A percentile compares a stretch with the other conserved stretches of the same genome.
Conservation (phyloP, 2,329 filamentous ascomycete species). For the Lasiodiplodia citricola region DNA sequence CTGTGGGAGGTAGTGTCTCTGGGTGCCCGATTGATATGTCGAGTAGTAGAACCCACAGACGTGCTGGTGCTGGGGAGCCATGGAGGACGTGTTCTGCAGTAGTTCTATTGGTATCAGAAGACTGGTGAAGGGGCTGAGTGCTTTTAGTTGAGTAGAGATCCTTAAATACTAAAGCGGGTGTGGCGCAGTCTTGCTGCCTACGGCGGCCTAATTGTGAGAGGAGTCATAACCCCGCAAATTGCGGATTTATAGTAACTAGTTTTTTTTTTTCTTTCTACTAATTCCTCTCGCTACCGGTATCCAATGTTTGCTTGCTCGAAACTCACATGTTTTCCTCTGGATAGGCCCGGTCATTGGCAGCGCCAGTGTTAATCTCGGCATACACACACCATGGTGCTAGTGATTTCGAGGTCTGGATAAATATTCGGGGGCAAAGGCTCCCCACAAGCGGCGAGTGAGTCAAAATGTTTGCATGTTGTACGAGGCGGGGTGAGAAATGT, state of each 20-base stretch:
- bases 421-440: too few relatives aligned
- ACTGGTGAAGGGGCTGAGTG: neutral
- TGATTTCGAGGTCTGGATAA: neutral
- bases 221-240: neutral
- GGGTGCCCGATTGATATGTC: constrained; percentile 1
- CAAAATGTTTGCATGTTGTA: neutral
- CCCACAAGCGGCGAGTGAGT: too few relatives aligned
- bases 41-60: constrained; percentile 42
- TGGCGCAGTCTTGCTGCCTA: constrained; percentile 16
- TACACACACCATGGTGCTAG: too few relatives aligned
- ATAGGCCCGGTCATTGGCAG: too few relatives aligned
- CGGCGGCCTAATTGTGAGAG: neutral
- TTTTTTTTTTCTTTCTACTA: too few relatives aligned
- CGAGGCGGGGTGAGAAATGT: neutral
- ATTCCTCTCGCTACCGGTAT: too few relatives aligned
- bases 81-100: neutral
- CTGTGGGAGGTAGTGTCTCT: constrained; percentile 59
- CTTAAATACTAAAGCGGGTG: neutral
- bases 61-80: neutral
- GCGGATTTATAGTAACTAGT: neutral
- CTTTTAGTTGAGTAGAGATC: neutral
- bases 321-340: too few relatives aligned
- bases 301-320: too few relatives aligned
- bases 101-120: neutral
- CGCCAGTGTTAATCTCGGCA: too few relatives aligned